Percentiles rank a stretch among this genome's conserved stretches.
These are phyloP conservation scores for Phytopythium aichiense DNA, from an alignment of 352 stramenopile genomes.

Conservation along the genomic window DNA sequence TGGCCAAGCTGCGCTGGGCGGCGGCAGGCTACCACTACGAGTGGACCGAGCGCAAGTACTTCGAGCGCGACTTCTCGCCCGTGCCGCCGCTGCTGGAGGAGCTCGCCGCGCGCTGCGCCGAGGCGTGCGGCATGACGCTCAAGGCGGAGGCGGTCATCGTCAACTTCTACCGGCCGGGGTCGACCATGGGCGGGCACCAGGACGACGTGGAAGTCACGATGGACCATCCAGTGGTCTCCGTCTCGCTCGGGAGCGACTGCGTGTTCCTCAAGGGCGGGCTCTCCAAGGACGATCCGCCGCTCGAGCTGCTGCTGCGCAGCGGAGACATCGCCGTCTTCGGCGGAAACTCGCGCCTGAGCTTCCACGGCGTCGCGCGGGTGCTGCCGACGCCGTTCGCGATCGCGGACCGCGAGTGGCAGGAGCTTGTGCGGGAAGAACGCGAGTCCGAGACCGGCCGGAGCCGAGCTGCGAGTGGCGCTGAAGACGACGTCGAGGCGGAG, in stretches of 20 bases:
- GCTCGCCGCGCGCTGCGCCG: constrained; percentile 36
- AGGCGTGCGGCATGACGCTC: constrained; percentile 52
- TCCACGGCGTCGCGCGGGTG: constrained; percentile 62
- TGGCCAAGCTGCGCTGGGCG: constrained; percentile 73
- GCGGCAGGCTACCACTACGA: constrained; percentile 79
- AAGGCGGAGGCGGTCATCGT: constrained; percentile 70
- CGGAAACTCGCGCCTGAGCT: constrained; percentile 59
- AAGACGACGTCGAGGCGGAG: constrained; percentile 18
- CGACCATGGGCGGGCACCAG: constrained; percentile 77
- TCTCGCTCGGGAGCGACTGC: constrained; percentile 64
- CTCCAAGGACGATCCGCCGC: constrained; percentile 54
- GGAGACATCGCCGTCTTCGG: constrained; percentile 68
- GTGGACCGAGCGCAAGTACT: constrained; percentile 74
- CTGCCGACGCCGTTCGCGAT: constrained; percentile 43
- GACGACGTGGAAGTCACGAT: constrained; percentile 85
- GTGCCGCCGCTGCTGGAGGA: constrained; percentile 41
- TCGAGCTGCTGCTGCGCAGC: constrained; percentile 61
- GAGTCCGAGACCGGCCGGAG: neutral
- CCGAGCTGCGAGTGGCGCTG: neutral
- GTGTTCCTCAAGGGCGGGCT: constrained; percentile 75
- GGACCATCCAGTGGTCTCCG: constrained; percentile 74
- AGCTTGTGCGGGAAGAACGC: constrained; percentile 11
- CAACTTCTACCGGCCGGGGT: constrained; percentile 80
- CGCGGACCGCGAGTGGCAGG: constrained; percentile 16
- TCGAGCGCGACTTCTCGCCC: constrained; percentile 41